Conservation (phyloP, 768 basidiomycete genomes). For the Boletellus sp. region DNA sequence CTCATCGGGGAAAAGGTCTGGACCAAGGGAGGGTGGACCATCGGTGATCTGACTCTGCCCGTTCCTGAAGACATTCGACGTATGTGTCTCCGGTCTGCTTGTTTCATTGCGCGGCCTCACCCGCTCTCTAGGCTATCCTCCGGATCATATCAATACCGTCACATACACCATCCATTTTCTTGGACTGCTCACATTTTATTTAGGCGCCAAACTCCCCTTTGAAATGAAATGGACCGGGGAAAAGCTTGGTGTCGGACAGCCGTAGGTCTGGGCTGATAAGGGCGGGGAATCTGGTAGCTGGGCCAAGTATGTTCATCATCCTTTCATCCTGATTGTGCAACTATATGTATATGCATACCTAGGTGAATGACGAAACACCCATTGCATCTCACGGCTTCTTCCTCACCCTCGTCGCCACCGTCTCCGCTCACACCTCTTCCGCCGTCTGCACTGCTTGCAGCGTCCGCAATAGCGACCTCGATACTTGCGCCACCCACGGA, state of each 20-base stretch:
- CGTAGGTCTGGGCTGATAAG: constrained; percentile 68
- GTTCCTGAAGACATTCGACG: constrained; percentile 82
- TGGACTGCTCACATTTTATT: constrained; percentile 73
- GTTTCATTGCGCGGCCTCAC: neutral
- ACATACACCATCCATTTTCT: constrained; percentile 80
- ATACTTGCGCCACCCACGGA: constrained; percentile 25
- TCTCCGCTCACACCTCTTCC: constrained; percentile 26
- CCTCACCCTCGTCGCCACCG: constrained; percentile 35
- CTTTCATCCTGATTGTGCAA: neutral
- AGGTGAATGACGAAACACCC: constrained; percentile 72
- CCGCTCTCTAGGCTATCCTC: constrained; percentile 59
- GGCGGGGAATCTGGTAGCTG: constrained; percentile 70
- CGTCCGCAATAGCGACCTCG: constrained; percentile 26
- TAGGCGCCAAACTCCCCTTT: constrained; percentile 82
- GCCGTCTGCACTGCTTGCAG: constrained; percentile 2
- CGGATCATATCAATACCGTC: constrained; percentile 84
- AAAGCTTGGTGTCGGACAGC: constrained; percentile 69
- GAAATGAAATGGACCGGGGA: constrained; percentile 69
- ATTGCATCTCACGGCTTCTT: constrained; percentile 50
- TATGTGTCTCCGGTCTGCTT: constrained; percentile 30
- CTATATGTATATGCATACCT: neutral
- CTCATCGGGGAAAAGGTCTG: constrained; percentile 72
- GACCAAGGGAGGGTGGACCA: constrained; percentile 80
- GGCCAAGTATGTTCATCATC: constrained; percentile 53
- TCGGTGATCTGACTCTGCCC: constrained; percentile 74